Evolutionary conservation across 1,139 yeast species (phyloP), one percentile per base, ranked within the genome.

Genomic region (Zygoascus sp.): DNA sequence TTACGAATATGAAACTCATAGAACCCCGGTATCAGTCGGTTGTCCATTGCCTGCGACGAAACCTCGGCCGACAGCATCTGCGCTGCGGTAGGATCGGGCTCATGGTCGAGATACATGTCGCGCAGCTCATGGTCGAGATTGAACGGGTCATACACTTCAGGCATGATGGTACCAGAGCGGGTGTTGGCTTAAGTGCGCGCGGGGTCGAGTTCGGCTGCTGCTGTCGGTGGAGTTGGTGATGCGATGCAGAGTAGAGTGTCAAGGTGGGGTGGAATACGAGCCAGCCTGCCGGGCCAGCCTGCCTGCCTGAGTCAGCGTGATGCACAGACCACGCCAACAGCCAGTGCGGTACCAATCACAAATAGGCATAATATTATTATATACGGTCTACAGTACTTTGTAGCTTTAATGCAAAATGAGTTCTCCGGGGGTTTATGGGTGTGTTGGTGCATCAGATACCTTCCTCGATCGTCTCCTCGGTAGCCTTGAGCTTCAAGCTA

Each of bases 391-490:
- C n/a, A n/a, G n/a, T n/a, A n/a, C n/a, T n/a, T n/a, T n/a, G n/a
- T n/a, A n/a, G n/a, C n/a, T n/a, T n/a, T n/a, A n/a, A 3, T 25
- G 3, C n/a, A 25, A 25, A 25, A 10, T 4, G n/a, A 10, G 28
- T 6, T 4, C n/a, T 22, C 25, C 6, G 28, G 3, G 4, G 8
- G 8, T 3, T n/a, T n/a, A n/a, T n/a, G n/a, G n/a, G n/a, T n/a
- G n/a, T 10, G n/a, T 3, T 25, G 28, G 4, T 3, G 8, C 21
- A 17, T 35, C 21, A 45, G 15, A 32, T 11, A 6, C 43, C 43
- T 34, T 59, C 63, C 41, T 64, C 67, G 11, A 44, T 68, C 56
- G 45, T 65, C 54, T 40, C 72, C 55, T 38, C 75, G 54, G 56
- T 19, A 55, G 56, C 22, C 60, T 47, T 30, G 60, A 64, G 51